Evolutionary conservation across 345 rosid genomes (phyloP), one percentile per base, ranked within the genome.

Genomic region (Pistacia atlantica): DNA sequence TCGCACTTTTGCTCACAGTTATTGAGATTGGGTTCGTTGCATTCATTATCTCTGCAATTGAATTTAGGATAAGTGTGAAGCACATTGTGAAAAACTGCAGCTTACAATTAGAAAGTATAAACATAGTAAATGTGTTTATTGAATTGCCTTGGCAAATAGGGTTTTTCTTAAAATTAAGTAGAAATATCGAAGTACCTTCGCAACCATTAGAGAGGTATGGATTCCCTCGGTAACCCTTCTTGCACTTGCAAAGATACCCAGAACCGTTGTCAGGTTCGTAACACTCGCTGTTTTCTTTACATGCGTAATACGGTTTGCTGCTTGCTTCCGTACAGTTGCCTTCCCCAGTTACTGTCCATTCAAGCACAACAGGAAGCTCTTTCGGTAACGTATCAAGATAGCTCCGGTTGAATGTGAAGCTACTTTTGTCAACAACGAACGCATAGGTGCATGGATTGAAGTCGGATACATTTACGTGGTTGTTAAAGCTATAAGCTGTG

Each of bases 231-330:
- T 78, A 87, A 60, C 86, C 88, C 0, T 0, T 0, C 11, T 0
- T 1, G 71, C 86, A 88, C 8, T 8, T 6, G 73, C 88, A 88
- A 4, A 7, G 69, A 62, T 80, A 84, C 0, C 88, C 85, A 0
- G 8, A n/a, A 37, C 28, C 37, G 45, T 56, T 33, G n/a, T 12
- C 8, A 35, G 57, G 11, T 28, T 72, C 1, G 1, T 14, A 8
- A 25, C 86, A 83, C 5, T 1, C 0, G 16, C 72, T 77, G 54
- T 81, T 52, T 1, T 22, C 25, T 38, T 63, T 60, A 13, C 84
- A 78, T 31, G 54, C 75, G 16, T 66, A 66, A 12, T 28, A 13
- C 16, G 54, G 3, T 4, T 3, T 25, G 12, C 48, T 35, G 0
- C 17, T 8, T 17, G 35, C 74, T 13, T 68, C 69, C 0, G 18